Evolutionary conservation across 768 basidiomycete genomes (phyloP).

Genomic region (Russula emetica): DNA sequence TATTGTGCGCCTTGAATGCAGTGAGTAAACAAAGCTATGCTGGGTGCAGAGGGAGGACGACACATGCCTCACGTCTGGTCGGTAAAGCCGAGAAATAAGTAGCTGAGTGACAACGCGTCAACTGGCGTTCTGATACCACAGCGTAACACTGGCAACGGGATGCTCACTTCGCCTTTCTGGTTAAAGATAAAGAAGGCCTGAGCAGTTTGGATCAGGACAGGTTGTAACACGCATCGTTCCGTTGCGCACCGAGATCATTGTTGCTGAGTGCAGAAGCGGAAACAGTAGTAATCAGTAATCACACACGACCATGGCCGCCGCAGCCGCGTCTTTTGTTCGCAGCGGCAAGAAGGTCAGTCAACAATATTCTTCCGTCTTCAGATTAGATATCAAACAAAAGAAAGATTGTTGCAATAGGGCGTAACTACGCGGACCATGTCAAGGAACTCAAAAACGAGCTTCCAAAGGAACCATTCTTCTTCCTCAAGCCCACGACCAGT

Average conservation of each 20-base stretch:
- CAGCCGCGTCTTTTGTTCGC: conserved; percentile 17
- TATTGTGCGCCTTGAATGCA: conserved; percentile 74
- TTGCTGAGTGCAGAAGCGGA: not conserved
- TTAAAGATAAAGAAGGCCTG: conserved; percentile 99
- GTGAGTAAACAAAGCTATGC: not conserved
- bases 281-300: not conserved
- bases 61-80: conserved; percentile 90
- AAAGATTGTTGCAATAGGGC: conserved; percentile 92
- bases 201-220: not conserved
- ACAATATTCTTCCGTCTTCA: not conserved
- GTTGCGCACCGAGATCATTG: conserved; percentile 24
- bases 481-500: conserved; percentile 92
- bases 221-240: not conserved
- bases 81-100: conserved; percentile 91
- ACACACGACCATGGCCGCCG: conserved; percentile 9
- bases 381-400: conserved; percentile 12
- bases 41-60: not conserved
- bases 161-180: conserved; percentile 91
- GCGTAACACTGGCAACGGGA: not conserved
- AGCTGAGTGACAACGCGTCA: conserved; percentile 44
- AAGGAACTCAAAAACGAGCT: conserved; percentile 87
- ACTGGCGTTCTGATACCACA: not conserved
- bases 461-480: conserved; percentile 97
- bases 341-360: conserved; percentile 24
- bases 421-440: conserved; percentile 89